Evolutionary conservation across 495 filamentous ascomycete species (phyloP).

Genomic region (Alectoria sarmentosa): DNA sequence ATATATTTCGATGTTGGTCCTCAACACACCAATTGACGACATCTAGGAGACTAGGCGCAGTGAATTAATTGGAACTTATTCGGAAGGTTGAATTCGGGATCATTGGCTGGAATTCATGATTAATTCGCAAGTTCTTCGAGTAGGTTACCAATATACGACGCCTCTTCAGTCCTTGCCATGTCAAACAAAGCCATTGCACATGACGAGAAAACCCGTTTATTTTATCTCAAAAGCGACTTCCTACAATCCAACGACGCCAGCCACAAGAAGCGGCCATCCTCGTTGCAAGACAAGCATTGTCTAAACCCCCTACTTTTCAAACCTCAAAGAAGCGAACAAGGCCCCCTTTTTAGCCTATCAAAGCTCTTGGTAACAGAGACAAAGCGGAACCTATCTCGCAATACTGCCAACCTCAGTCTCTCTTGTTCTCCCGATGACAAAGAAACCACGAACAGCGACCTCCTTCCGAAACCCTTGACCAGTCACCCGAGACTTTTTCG

Average conservation of each 20-base stretch:
- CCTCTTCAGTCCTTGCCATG: too few relatives aligned
- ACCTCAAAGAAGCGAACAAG: background rate
- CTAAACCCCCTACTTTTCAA: background rate
- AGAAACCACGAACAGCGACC: background rate
- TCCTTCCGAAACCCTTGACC: background rate
- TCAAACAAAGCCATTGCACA: too few relatives aligned
- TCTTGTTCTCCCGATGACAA: background rate
- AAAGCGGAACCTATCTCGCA: background rate
- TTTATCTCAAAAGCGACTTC: background rate
- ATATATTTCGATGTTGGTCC: too few relatives aligned
- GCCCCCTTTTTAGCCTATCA: background rate
- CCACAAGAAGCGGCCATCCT: background rate
- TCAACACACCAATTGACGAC: too few relatives aligned
- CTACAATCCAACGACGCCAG: background rate
- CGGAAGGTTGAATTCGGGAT: too few relatives aligned
- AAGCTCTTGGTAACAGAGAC: background rate
- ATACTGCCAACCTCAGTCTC: background rate
- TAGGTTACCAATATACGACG: too few relatives aligned
- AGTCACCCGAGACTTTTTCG: background rate
- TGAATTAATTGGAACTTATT: too few relatives aligned
- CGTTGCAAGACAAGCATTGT: background rate
- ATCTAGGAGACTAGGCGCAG: too few relatives aligned
- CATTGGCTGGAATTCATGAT: too few relatives aligned
- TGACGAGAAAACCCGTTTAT: too few relatives aligned
- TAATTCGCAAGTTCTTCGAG: too few relatives aligned